Base-by-base conservation (phyloP, 1,284 basidiomycete species). In the Ustilago vetiveriae region DNA sequence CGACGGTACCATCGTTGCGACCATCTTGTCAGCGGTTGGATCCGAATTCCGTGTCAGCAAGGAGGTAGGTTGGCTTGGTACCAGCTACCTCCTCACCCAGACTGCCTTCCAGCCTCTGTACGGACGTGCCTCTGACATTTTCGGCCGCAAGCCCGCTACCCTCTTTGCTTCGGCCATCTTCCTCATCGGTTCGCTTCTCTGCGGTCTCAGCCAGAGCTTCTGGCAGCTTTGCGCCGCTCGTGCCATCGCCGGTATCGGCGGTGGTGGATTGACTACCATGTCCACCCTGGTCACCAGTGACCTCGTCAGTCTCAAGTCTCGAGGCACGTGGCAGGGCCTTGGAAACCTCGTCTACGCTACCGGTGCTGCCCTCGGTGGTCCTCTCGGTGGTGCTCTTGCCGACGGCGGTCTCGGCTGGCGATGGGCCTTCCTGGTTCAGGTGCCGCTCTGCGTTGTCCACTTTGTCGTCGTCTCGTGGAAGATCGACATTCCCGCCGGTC, bases 241-340 rank as follows among this genome's bases (percentile, higher is more conserved):
- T 26, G 83, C 83, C 7, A 80, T 85, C 14, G 80, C 82, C 8
- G 84, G 84, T 57, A 81, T 84, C 19, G 84, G 84, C 13, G 84
- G 84, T 17, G 84, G 84, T 27, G 84, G 84, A 11, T 73, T 84
- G 46, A 84, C 83, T 43, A 79, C 79, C 23, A 82, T 85, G 72
- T 59, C 80, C 2, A 84, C 83, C 64, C 79, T 84, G 45, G 82
- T 84, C 41, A 82, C 83, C 16, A 80, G 80, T 13, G 84, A 84
- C 50, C 76, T 85, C 14, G 83, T 84, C 23, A 78, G 79, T 14
- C 75, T 84, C 62, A 82, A 82, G 52, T 78, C 82, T 6, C 72
- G 84, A 38, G 84, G 84, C 1, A 84, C 83, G 27, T 84, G 82
- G 59, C 84, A 83, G 44, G 82, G 76, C 37, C 62, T 81, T 10